These are phyloP conservation scores for Hanseniaspora sp. DNA, from an alignment of 1,139 yeast species.

Conservation along the genomic window DNA sequence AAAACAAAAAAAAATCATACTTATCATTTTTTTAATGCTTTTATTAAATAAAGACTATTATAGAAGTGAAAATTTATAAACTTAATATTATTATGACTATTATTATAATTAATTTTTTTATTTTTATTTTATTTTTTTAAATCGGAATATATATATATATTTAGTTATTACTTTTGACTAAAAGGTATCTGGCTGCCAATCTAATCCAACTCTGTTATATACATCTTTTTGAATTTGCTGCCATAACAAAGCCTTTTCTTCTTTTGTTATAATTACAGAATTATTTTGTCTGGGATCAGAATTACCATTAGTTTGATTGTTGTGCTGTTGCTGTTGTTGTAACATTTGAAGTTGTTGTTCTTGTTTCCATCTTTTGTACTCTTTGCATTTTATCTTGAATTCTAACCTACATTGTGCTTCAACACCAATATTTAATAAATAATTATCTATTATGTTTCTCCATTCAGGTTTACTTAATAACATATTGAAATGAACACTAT, in stretches of 20 bases:
- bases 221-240: slow-evolving; percentile 47
- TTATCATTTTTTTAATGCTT: no score
- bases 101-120: no score
- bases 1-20: no score
- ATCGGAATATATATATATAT: no score
- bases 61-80: no score
- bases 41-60: no score
- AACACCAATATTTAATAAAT: slow-evolving; percentile 49
- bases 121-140: no score
- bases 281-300: slow-evolving; percentile 16
- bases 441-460: slow-evolving; percentile 59
- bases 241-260: slow-evolving; percentile 50
- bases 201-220: slow-evolving; percentile 44
- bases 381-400: slow-evolving; percentile 40
- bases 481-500: slow-evolving; percentile 29
- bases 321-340: slow-evolving; percentile 21
- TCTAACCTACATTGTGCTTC: slow-evolving; percentile 58
- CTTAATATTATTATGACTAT: no score
- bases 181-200: slow-evolving; percentile 47
- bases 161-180: not conserved
- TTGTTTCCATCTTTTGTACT: slow-evolving; percentile 33
- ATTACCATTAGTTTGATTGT: slow-evolving; percentile 18
- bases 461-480: slow-evolving; percentile 43
- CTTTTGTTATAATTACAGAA: slow-evolving; percentile 35
- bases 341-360: slow-evolving; percentile 28